Conservation (phyloP, 164 flowering plant genomes). For the Warburgia ugandensis region DNA sequence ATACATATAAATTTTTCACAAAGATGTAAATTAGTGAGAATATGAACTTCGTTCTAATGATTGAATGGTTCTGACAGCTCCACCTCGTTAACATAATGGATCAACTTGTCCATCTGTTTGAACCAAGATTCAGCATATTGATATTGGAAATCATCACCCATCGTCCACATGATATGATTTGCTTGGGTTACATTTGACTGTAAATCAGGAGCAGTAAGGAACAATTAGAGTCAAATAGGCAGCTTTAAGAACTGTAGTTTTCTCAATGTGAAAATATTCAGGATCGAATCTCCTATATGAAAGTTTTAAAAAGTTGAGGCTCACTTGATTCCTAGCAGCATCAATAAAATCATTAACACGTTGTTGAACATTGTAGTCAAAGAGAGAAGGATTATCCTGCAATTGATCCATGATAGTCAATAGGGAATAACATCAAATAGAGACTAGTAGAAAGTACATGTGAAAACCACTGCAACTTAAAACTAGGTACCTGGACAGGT, state of each 20-base stretch:
- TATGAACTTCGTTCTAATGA: background rate
- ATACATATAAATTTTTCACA: too few species aligned
- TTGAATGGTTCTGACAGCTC: background rate
- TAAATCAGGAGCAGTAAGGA: background rate
- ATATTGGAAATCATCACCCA: constrained; percentile 91
- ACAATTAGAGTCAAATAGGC: too few species aligned
- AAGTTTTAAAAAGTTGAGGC: background rate
- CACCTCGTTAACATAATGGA: constrained; percentile 91
- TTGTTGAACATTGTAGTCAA: constrained; percentile 63
- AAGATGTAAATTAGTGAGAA: too few species aligned
- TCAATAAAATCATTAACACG: constrained; percentile 63
- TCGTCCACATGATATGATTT: constrained; percentile 96
- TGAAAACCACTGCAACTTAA: background rate
- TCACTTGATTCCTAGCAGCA: constrained; percentile 71
- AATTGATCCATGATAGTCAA: constrained; percentile 14
- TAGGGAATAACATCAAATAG: constrained; percentile 1
- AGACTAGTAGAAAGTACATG: constrained; percentile 1
- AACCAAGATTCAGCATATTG: constrained; percentile 91
- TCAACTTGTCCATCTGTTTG: constrained; percentile 85
- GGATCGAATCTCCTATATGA: background rate
- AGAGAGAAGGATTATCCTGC: constrained; percentile 68
- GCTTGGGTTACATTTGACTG: constrained; percentile 80
- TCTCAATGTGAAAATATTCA: background rate
- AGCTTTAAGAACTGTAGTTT: background rate
- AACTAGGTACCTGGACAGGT: constrained; percentile 61